phyloP scores from a whole-genome alignment of 306 rosid genomes.

The Rosa multiflora region DNA sequence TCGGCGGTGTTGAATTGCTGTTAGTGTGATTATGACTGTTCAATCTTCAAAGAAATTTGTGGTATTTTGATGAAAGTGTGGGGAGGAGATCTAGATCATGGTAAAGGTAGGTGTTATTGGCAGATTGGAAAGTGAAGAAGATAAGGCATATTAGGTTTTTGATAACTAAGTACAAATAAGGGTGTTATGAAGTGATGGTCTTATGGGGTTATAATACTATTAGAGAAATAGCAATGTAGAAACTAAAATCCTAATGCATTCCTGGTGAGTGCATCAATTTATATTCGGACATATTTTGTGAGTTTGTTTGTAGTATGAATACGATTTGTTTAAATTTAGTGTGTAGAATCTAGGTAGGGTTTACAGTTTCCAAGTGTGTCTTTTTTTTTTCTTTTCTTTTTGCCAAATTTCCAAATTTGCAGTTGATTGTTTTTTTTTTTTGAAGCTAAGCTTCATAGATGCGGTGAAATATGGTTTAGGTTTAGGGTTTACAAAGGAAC shows the following conservation, averaged over 20 bases:
- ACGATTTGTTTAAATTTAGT: neutral
- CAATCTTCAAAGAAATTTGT: too few relatives aligned
- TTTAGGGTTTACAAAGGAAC: neutral
- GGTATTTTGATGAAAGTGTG: neutral
- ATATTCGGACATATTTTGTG: neutral
- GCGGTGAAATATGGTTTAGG: neutral
- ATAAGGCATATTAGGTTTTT: neutral
- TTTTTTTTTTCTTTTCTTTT: neutral
- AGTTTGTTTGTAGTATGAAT: neutral
- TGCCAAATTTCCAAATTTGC: neutral
- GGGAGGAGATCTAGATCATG: neutral
- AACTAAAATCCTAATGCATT: neutral
- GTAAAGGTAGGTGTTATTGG: neutral
- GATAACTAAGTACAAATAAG: too few relatives aligned
- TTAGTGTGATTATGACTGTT: slow-evolving; percentile 1
- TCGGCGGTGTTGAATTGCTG: neutral
- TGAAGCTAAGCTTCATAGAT: neutral
- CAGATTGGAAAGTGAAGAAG: neutral
- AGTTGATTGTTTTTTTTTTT: neutral
- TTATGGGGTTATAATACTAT: neutral
- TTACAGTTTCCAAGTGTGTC: neutral
- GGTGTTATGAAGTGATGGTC: neutral
- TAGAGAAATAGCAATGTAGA: neutral
- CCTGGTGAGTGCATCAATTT: neutral
- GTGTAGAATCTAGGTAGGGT: neutral